Conservation (phyloP, 164 flowering plant species). For the Houttuynia cordata region DNA sequence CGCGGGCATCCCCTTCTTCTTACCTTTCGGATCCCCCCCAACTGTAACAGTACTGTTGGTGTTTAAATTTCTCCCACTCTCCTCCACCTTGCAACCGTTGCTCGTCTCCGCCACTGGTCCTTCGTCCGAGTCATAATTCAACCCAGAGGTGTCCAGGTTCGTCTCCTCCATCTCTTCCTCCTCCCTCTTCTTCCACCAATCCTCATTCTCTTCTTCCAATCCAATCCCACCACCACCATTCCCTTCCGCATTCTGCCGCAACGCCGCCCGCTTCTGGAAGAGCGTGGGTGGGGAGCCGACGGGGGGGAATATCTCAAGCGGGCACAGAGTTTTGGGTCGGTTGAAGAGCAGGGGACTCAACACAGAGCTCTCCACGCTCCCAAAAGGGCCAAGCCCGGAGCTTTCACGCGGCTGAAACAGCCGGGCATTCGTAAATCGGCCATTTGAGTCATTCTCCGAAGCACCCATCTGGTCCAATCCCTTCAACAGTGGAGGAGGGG, state of each 20-base stretch:
- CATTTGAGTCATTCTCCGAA: constrained; percentile 23
- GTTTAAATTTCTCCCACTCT: constrained; percentile 35
- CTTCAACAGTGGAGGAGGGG: constrained; percentile 20
- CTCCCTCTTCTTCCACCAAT: constrained; percentile 29
- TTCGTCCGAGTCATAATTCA: constrained; percentile 85
- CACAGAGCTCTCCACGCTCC: constrained; percentile 26
- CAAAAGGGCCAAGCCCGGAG: constrained; percentile 8
- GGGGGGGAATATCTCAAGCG: constrained; percentile 44
- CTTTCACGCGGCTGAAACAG: constrained; percentile 26
- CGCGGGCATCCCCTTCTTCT: constrained; percentile 88
- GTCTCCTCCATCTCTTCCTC: constrained; percentile 46
- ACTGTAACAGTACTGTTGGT: constrained; percentile 47
- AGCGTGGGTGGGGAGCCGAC: constrained; percentile 51
- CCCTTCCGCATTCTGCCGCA: constrained; percentile 30
- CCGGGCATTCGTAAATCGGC: constrained; percentile 22
- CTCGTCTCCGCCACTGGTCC: constrained; percentile 12
- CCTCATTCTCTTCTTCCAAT: constrained; percentile 18
- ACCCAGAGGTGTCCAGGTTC: constrained; percentile 50
- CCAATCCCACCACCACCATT: not conserved
- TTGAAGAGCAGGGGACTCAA: constrained; percentile 15
- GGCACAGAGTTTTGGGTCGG: constrained; percentile 39
- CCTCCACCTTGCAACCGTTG: constrained; percentile 13
- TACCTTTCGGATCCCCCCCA: constrained; percentile 75
- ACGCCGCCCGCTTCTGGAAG: constrained; percentile 63
- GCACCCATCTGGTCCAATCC: constrained; percentile 33